Conservation (phyloP, 371 early-diverging fungal species). For the Syncephalastrum contaminatum region DNA sequence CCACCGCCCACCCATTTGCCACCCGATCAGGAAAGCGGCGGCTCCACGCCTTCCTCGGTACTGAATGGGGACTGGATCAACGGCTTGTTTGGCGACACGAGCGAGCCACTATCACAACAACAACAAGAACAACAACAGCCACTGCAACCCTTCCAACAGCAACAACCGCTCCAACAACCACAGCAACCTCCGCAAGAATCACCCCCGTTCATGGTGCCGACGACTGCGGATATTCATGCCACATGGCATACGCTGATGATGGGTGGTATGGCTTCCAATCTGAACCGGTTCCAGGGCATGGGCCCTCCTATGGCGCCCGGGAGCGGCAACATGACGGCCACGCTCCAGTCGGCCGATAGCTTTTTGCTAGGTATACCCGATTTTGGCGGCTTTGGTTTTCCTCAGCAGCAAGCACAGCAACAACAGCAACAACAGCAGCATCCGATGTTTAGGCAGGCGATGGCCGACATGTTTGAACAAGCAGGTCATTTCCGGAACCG, state of each 20-base stretch:
- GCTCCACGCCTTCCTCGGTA: slow-evolving; percentile 26
- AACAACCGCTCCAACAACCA: slow-evolving; percentile 11
- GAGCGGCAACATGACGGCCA: slow-evolving; percentile 14
- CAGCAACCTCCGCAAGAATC: slow-evolving; percentile 3
- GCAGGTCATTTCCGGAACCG: slow-evolving; percentile 31
- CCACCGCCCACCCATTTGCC: slow-evolving; percentile 5
- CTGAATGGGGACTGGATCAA: slow-evolving; percentile 43
- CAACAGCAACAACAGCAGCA: slow-evolving; percentile 9
- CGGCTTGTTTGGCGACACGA: slow-evolving; percentile 21
- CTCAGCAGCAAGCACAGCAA: too few relatives aligned
- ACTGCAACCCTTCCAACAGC: slow-evolving; percentile 3
- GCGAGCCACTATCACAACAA: neutral
- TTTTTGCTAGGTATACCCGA: slow-evolving; percentile 16
- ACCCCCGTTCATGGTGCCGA: too few relatives aligned
- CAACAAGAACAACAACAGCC: slow-evolving; percentile 3
- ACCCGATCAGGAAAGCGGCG: slow-evolving; percentile 17
- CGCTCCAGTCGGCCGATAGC: slow-evolving; percentile 8
- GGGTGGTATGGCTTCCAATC: too few relatives aligned
- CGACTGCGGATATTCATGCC: too few relatives aligned
- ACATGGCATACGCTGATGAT: too few relatives aligned
- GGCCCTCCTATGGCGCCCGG: too few relatives aligned
- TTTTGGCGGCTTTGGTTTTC: slow-evolving; percentile 4
- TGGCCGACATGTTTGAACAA: slow-evolving; percentile 11
- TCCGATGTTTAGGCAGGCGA: neutral
- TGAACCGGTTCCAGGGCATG: neutral